phyloP scores from a whole-genome alignment of 129 eudicot genomes.

The Artemisia annua region DNA sequence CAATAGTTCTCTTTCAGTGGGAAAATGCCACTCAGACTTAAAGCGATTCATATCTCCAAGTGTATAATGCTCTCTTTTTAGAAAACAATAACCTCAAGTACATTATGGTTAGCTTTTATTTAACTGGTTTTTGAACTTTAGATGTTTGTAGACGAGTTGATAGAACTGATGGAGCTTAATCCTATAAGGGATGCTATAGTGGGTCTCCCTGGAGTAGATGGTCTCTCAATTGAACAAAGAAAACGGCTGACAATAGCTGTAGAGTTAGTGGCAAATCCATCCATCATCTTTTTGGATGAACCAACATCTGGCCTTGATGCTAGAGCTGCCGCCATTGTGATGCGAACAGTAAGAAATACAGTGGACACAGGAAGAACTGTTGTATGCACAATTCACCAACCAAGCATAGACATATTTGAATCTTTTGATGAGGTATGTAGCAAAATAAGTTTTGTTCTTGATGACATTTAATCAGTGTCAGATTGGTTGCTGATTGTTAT shows the following conservation, averaged over 20 bases:
- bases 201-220: conserved; percentile 35
- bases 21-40: no score
- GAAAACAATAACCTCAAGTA: no score
- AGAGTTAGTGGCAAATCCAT: conserved; percentile 39
- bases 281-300: conserved; percentile 36
- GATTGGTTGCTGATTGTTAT: background rate
- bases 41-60: no score
- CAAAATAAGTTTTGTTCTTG: background rate
- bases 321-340: conserved; percentile 40
- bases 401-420: conserved; percentile 37
- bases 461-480: background rate
- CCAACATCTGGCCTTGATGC: conserved; percentile 42
- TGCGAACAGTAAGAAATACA: conserved; percentile 37
- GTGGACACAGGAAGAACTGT: conserved; percentile 41
- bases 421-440: conserved; percentile 31
- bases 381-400: conserved; percentile 43
- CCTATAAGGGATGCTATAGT: conserved; percentile 27
- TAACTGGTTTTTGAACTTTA: background rate
- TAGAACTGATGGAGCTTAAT: conserved; percentile 36
- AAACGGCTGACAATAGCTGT: conserved; percentile 36
- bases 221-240: conserved; percentile 35
- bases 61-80: no score
- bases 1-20: no score
- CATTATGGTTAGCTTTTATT: background rate
- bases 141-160: conserved; percentile 34